Evolutionary conservation across 371 early-diverging fungal species (phyloP).

Genomic region (Lichtheimia corymbifera): DNA sequence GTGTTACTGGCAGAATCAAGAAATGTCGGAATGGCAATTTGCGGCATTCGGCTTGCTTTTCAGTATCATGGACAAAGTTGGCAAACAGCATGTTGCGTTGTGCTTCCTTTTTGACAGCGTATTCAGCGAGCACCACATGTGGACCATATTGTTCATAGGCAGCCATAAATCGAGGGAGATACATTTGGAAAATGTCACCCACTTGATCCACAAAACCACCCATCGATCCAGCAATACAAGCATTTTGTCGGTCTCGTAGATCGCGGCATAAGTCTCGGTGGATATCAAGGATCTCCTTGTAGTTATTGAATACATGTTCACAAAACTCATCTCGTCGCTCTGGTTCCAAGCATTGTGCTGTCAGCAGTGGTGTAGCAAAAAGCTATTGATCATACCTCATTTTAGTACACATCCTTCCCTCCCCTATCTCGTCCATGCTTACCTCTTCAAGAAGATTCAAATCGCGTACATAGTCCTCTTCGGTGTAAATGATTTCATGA

Average conservation of each 20-base stretch:
- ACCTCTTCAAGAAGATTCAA: conserved; percentile 42
- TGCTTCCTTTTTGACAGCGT: conserved; percentile 73
- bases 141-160: conserved; percentile 83
- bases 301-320: conserved; percentile 78
- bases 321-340: conserved; percentile 67
- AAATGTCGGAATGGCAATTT: conserved; percentile 59
- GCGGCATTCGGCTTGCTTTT: conserved; percentile 58
- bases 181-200: conserved; percentile 79
- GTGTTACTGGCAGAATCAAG: conserved; percentile 68
- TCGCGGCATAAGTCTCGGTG: conserved; percentile 68
- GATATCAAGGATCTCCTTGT: conserved; percentile 65
- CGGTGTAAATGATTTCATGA: conserved; percentile 88
- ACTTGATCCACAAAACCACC: conserved; percentile 69
- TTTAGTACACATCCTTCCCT: neutral
- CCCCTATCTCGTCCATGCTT: neutral
- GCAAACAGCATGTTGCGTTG: conserved; percentile 61
- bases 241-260: conserved; percentile 67
- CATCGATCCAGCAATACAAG: conserved; percentile 6
- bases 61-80: conserved; percentile 69
- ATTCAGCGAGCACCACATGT: conserved; percentile 77
- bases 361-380: conserved; percentile 22
- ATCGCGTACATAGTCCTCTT: conserved; percentile 89
- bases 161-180: conserved; percentile 62
- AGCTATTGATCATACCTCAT: conserved; percentile 12
- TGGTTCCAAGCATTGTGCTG: conserved; percentile 48